These are phyloP conservation scores for Strobilomyces confusus DNA, from an alignment of 768 basidiomycete genomes.

Conservation along the genomic window DNA sequence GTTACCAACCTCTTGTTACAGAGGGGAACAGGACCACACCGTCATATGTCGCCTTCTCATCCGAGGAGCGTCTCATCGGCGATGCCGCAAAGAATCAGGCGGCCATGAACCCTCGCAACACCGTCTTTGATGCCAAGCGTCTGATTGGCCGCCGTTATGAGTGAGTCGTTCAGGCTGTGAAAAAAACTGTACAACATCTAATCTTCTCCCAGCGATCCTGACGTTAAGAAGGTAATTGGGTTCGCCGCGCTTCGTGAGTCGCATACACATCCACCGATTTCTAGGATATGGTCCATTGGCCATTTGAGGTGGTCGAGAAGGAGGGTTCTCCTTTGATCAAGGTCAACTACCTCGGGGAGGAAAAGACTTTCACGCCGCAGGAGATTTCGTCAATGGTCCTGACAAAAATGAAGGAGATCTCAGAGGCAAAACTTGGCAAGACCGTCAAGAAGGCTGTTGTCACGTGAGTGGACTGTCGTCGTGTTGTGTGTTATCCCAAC, in stretches of 20 bases:
- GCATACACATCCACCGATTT: constrained; percentile 4
- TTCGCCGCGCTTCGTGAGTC: not conserved
- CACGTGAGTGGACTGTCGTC: constrained; percentile 61
- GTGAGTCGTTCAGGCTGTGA: constrained; percentile 40
- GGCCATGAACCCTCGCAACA: constrained; percentile 99
- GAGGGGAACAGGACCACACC: constrained; percentile 99
- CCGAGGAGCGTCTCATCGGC: constrained; percentile 95
- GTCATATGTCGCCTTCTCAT: constrained; percentile 98
- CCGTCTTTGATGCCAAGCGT: constrained; percentile 99
- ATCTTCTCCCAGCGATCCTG: constrained; percentile 64
- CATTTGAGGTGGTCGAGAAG: constrained; percentile 94
- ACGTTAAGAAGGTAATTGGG: constrained; percentile 73
- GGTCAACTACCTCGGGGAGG: constrained; percentile 92
- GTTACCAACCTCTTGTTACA: constrained; percentile 27
- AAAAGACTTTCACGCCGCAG: constrained; percentile 95
- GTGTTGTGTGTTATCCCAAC: not conserved
- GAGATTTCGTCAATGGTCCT: constrained; percentile 99
- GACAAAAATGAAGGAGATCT: constrained; percentile 99
- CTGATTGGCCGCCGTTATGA: constrained; percentile 97
- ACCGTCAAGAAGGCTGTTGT: constrained; percentile 98
- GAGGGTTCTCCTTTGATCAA: constrained; percentile 96
- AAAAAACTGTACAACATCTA: not conserved
- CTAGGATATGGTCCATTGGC: constrained; percentile 96
- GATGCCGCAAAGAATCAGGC: constrained; percentile 99
- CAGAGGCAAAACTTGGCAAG: constrained; percentile 98